Evolutionary conservation across 768 basidiomycete genomes (phyloP).

Genomic region (Rhizopogon sp.): DNA sequence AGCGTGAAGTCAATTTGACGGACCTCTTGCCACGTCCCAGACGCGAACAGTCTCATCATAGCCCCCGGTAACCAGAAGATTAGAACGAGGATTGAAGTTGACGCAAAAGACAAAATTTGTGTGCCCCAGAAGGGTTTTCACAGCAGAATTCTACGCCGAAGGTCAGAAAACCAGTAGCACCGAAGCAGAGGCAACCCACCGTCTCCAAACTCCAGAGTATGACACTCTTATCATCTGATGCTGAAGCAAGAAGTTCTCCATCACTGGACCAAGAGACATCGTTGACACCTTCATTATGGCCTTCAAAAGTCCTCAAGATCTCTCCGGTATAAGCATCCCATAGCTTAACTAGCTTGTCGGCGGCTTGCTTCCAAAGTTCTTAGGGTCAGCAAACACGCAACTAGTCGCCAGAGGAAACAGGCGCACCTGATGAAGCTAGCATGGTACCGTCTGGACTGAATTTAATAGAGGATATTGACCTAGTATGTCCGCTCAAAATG

Average conservation of each 20-base stretch:
- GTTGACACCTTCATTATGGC: constrained; percentile 81
- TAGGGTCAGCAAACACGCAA: constrained; percentile 12
- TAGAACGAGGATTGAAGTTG: constrained; percentile 86
- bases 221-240: constrained; percentile 90
- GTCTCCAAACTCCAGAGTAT: constrained; percentile 78
- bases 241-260: constrained; percentile 80
- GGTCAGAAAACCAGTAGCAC: constrained; percentile 1
- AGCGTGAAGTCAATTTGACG: constrained; percentile 3
- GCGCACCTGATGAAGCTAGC: constrained; percentile 82
- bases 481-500: constrained; percentile 77
- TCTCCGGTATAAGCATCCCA: constrained; percentile 75
- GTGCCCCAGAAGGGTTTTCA: constrained; percentile 75
- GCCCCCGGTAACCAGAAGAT: constrained; percentile 87
- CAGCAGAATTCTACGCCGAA: constrained; percentile 43
- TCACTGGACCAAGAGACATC: constrained; percentile 88
- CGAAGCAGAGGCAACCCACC: constrained; percentile 30
- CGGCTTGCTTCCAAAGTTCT: constrained; percentile 53
- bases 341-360: constrained; percentile 78
- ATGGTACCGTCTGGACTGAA: constrained; percentile 83
- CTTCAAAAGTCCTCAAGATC: constrained; percentile 65
- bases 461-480: constrained; percentile 78
- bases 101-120: constrained; percentile 94
- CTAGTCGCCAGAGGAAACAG: constrained; percentile 1
- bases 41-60: constrained; percentile 94
- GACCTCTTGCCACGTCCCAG: constrained; percentile 95